A percentile compares a stretch with the other conserved stretches of the same genome.
Evolutionary conservation across 2,329 filamentous ascomycete species (phyloP).

Genomic region (Cladosporium austrohemisphaericum): DNA sequence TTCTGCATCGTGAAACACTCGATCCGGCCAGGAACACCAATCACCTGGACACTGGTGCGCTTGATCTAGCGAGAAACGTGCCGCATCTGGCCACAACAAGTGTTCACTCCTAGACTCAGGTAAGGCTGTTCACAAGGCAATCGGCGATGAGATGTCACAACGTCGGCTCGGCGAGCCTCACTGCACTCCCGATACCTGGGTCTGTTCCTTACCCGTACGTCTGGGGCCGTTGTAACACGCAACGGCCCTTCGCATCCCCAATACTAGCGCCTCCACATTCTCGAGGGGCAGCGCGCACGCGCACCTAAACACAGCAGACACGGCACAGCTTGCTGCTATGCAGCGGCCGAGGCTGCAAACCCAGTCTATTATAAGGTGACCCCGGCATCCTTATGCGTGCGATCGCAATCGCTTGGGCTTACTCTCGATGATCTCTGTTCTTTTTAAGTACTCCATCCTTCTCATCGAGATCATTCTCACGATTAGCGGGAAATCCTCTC

Average conservation of each 20-base stretch:
- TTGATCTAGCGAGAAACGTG: too few species aligned
- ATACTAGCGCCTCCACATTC: conserved; percentile 12
- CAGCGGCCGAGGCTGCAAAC: conserved; percentile 2
- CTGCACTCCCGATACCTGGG: background rate
- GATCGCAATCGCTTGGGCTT: conserved; percentile 13
- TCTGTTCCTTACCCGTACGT: conserved; percentile 7
- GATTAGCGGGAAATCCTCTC: conserved; percentile 4
- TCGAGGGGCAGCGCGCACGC: conserved; percentile 9
- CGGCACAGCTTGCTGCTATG: conserved; percentile 3
- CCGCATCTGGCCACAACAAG: background rate
- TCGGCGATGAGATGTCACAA: background rate
- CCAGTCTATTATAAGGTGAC: conserved; percentile 10
- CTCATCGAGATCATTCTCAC: conserved; percentile 8
- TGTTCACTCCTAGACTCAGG: background rate
- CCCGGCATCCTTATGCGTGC: conserved; percentile 8
- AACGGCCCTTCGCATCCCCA: conserved; percentile 5
- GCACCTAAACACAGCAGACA: conserved; percentile 14
- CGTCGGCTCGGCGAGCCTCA: conserved; percentile 8
- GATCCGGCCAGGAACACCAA: background rate
- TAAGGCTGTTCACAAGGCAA: background rate
- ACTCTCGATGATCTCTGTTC: conserved; percentile 8
- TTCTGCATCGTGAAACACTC: conserved; percentile 1
- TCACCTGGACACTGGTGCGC: background rate
- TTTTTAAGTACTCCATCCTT: background rate
- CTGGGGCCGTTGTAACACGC: conserved; percentile 13